These are phyloP conservation scores for Dentipellis sp. DNA, from an alignment of 768 basidiomycete genomes.

Conservation along the genomic window DNA sequence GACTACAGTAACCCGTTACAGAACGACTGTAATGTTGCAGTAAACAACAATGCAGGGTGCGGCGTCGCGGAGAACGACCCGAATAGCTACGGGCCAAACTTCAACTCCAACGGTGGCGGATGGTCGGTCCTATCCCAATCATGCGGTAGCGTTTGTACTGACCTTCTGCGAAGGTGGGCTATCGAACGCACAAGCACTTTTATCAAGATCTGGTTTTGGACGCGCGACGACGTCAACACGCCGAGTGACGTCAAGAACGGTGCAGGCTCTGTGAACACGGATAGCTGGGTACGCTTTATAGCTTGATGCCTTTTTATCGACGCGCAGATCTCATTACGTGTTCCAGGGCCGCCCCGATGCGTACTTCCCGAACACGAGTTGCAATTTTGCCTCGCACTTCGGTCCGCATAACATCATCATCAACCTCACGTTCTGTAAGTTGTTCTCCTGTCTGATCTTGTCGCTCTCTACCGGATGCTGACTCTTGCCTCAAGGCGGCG, in stretches of 20 bases:
- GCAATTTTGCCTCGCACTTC: slow-evolving; percentile 25
- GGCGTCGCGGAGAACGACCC: slow-evolving; percentile 13
- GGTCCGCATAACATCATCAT: slow-evolving; percentile 18
- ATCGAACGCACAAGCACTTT: slow-evolving; percentile 17
- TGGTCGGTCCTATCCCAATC: slow-evolving; percentile 17
- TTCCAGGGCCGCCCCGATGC: slow-evolving; percentile 16
- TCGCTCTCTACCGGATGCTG: too few species aligned
- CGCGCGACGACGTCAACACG: slow-evolving; percentile 15
- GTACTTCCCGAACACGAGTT: slow-evolving; percentile 20
- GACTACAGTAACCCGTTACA: background rate
- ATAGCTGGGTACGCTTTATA: slow-evolving; percentile 13
- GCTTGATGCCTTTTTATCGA: background rate
- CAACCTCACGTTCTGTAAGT: slow-evolving; percentile 17
- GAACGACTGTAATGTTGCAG: background rate
- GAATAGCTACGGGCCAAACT: slow-evolving; percentile 15
- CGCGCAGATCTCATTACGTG: too few species aligned
- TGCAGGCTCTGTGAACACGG: slow-evolving; percentile 9
- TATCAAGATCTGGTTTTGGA: slow-evolving; percentile 31
- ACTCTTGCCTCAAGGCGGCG: slow-evolving; percentile 6
- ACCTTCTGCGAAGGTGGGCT: slow-evolving; percentile 18
- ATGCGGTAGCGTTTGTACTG: background rate
- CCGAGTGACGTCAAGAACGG: slow-evolving; percentile 12
- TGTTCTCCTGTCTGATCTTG: too few species aligned
- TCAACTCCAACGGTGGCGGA: slow-evolving; percentile 17
- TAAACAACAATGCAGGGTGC: slow-evolving; percentile 16